Percentiles rank a stretch among this genome's conserved stretches.
Evolutionary conservation across 805 yeast species (phyloP).

Genomic region (Starmerella floris): DNA sequence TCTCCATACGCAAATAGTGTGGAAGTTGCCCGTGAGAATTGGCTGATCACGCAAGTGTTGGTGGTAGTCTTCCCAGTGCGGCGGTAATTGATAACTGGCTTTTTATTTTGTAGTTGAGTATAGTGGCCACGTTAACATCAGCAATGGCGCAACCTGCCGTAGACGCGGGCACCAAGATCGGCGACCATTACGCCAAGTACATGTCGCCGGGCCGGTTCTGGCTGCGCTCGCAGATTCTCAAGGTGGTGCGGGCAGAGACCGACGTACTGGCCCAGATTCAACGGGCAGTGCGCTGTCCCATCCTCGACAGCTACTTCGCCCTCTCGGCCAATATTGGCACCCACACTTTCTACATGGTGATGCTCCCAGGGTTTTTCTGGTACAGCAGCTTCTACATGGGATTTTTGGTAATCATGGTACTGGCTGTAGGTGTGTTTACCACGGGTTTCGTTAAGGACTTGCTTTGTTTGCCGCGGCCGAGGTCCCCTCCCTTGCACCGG

Average conservation of each 20-base stretch:
- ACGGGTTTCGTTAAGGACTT: constrained; percentile 72
- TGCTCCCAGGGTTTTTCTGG: constrained; percentile 80
- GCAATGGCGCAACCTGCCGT: no score
- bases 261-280: constrained; percentile 47
- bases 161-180: constrained; percentile 68
- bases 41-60: no score
- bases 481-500: constrained; percentile 80
- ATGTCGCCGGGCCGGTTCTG: constrained; percentile 37
- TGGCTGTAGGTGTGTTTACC: constrained; percentile 43
- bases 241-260: constrained; percentile 53
- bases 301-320: constrained; percentile 63
- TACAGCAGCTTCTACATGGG: constrained; percentile 47
- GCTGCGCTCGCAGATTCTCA: constrained; percentile 42
- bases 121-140: no score
- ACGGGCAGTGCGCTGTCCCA: constrained; percentile 32
- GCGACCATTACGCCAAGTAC: constrained; percentile 47
- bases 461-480: constrained; percentile 81
- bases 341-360: constrained; percentile 82
- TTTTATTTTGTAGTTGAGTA: no score
- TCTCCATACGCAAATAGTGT: no score
- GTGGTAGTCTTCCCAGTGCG: no score
- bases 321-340: constrained; percentile 82
- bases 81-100: no score
- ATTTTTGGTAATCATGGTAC: constrained; percentile 50
- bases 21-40: no score